phyloP scores from a whole-genome alignment of 768 basidiomycete genomes.

The Hygrocybe coccinea region DNA sequence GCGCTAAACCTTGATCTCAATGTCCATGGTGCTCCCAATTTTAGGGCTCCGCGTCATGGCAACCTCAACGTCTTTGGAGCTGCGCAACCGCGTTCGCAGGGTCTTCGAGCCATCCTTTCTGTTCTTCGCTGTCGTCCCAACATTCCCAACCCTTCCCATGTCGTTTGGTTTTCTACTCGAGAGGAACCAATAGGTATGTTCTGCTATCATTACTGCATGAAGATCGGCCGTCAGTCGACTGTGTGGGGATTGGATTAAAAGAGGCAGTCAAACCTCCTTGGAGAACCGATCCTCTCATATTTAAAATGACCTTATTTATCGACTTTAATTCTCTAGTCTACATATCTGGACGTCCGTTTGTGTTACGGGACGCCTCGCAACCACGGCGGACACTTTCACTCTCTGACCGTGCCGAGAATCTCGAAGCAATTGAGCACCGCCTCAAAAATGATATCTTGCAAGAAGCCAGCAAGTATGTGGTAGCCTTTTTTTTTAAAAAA shows the following conservation, averaged over 20 bases:
- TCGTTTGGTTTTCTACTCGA: constrained; percentile 94
- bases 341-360: constrained; percentile 89
- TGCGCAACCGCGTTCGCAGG: constrained; percentile 91
- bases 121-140: constrained; percentile 72
- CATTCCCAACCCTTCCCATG: constrained; percentile 58
- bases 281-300: too few species aligned
- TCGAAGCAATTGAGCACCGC: constrained; percentile 87
- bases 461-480: constrained; percentile 65
- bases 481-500: background rate
- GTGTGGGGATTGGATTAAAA: too few species aligned
- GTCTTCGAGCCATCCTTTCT: constrained; percentile 84
- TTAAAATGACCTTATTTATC: too few species aligned
- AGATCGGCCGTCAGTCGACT: background rate
- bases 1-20: constrained; percentile 88
- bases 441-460: constrained; percentile 87
- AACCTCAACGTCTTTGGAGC: constrained; percentile 90
- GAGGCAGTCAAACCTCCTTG: too few species aligned
- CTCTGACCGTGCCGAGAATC: constrained; percentile 89
- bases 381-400: constrained; percentile 74
- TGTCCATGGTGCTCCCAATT: constrained; percentile 93
- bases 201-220: background rate
- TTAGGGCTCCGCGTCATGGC: constrained; percentile 73
- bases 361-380: constrained; percentile 80
- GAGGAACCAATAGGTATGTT: constrained; percentile 88
- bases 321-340: constrained; percentile 47